Conservation (phyloP, 768 basidiomycete species). For the Auricularia cornea region DNA sequence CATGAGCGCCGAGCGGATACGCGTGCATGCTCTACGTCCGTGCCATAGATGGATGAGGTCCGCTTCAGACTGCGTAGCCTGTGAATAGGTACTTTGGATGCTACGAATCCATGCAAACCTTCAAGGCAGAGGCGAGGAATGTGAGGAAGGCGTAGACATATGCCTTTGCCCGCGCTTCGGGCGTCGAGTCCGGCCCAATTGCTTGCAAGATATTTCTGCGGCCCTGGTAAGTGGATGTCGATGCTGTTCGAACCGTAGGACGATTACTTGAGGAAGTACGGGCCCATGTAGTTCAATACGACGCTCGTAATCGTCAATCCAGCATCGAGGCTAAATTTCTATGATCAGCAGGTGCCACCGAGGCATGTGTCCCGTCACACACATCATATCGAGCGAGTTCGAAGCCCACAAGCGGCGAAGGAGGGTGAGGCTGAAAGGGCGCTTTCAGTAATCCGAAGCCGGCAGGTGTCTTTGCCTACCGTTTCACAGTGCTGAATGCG, state of each 20-base stretch:
- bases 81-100: no score
- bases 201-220: slow-evolving; percentile 12
- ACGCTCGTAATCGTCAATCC: slow-evolving; percentile 59
- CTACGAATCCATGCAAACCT: slow-evolving; percentile 28
- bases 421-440: slow-evolving; percentile 26
- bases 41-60: slow-evolving; percentile 76
- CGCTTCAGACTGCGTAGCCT: slow-evolving; percentile 33
- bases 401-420: slow-evolving; percentile 36
- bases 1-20: slow-evolving; percentile 52
- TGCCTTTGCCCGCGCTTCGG: slow-evolving; percentile 47
- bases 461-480: slow-evolving; percentile 19
- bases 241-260: slow-evolving; percentile 11
- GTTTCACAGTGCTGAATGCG: slow-evolving; percentile 32
- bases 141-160: slow-evolving; percentile 75
- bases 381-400: slow-evolving; percentile 40
- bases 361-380: no score
- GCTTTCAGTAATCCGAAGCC: not conserved
- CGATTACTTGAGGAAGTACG: slow-evolving; percentile 73
- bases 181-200: slow-evolving; percentile 34
- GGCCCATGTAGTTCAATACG: slow-evolving; percentile 67
- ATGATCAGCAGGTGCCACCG: no score
- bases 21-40: slow-evolving; percentile 63
- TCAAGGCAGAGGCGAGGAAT: slow-evolving; percentile 51
- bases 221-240: not conserved
- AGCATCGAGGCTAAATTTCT: slow-evolving; percentile 48